Base-by-base conservation (phyloP, 108 stramenopile genomes). In the Skeletonema potamos region DNA sequence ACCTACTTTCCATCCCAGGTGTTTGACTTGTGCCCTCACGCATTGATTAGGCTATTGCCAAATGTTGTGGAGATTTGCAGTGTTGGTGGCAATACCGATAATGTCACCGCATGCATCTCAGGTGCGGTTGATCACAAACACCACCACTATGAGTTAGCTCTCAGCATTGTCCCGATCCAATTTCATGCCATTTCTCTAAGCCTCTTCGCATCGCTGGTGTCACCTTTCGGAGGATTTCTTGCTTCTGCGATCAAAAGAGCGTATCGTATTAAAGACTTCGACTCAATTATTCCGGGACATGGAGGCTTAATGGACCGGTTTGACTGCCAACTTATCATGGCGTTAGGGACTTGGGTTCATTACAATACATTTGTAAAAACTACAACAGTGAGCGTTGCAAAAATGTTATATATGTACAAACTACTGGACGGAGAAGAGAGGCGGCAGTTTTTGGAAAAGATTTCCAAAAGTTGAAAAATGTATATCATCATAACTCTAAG, bases 241-340 rank as follows among this genome's bases (percentile, higher is more conserved):
- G 97, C 96, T n/a, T 86, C 84, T 9, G 92, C 90, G 11, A 93
- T 97, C 76, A 98, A 98, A 77, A 76, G 98, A 34, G 93, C 96
- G 18, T 95, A 96, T 70, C 82, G 81, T 11, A 89, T 93, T 61
- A 98, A 98, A 70, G 98, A 98, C 72, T 98, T 98, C 75, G 96
- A 91, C 69, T 74, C 85, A 1, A 58, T 91, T 27, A 89, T 97
- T 56, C 96, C 96, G 0, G 98, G 97, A 46, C 98, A 98, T 74
- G 98, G 98, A 3, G 73, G 73, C 4, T 37, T 76, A 54, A 97
- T 93, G 81, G 99, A 99, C 68, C 88, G 99, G n/a, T 89, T 98
- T 85, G 99, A 99, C 74, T 99, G 99, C 84, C 97, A 99, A 71
- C 84, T 99, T 63, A 69, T 99, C 28, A 96, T 99, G 93, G 96